Conservation (phyloP, 2,329 filamentous ascomycete genomes). For the Aspergillus costaricaensis region DNA sequence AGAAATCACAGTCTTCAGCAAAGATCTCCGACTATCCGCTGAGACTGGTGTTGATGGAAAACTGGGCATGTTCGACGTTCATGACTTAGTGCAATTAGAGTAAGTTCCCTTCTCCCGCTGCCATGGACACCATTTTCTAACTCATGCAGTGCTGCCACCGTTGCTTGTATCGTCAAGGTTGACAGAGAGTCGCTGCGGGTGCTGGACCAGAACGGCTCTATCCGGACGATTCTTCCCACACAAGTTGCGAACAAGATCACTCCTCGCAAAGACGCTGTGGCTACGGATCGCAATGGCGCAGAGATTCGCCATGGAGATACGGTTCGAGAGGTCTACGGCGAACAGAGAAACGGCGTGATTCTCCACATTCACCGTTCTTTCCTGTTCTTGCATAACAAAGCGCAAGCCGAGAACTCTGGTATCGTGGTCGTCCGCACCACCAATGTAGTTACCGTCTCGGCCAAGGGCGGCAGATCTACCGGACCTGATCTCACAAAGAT, state of each 20-base stretch:
- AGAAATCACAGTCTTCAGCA: conserved; percentile 97
- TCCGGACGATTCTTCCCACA: conserved; percentile 80
- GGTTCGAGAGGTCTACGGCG: conserved; percentile 85
- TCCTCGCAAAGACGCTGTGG: conserved; percentile 78
- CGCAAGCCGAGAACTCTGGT: conserved; percentile 81
- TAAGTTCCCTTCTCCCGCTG: conserved; percentile 42
- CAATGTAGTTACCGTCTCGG: conserved; percentile 88
- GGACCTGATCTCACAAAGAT: conserved; percentile 81
- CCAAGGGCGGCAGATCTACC: conserved; percentile 80
- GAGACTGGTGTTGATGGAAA: conserved; percentile 83
- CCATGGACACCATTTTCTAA: conserved; percentile 27
- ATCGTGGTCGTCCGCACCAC: conserved; percentile 84
- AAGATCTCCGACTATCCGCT: conserved; percentile 88
- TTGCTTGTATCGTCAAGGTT: conserved; percentile 91
- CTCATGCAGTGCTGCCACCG: conserved; percentile 68
- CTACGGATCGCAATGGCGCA: conserved; percentile 87
- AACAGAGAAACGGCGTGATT: conserved; percentile 83
- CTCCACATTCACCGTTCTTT: conserved; percentile 93
- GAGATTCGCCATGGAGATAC: conserved; percentile 92
- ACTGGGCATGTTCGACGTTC: conserved; percentile 85
- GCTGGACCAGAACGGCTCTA: conserved; percentile 84
- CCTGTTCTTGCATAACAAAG: conserved; percentile 83
- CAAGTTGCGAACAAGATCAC: conserved; percentile 89
- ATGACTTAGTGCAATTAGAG: conserved; percentile 93
- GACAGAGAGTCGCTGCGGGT: conserved; percentile 90